Evolutionary conservation across 2,329 filamentous ascomycete species (phyloP), one percentile per base, ranked within the genome.

Genomic region (Phialocephala subalpina): DNA sequence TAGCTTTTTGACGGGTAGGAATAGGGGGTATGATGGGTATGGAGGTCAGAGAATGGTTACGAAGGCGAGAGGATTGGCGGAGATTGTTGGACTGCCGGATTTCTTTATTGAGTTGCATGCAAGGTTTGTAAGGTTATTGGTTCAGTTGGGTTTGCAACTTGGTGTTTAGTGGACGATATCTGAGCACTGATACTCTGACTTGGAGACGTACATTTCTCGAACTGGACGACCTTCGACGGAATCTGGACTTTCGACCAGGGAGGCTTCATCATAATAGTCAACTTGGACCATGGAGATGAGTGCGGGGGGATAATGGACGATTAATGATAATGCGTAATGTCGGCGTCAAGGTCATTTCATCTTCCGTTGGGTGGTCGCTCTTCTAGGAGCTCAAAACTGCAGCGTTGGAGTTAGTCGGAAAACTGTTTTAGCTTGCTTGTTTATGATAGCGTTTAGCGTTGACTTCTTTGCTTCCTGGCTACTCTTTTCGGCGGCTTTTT

Each of bases 101-200:
- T 89, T 91, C 73, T 91, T 91, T 70, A 86, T 91, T 63, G 85
- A 90, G 78, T 78, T 91, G 67, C 89, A 91, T 75, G 80, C 83
- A 45, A 82, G 83, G 68, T 91, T 91, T 73, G 89, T 91, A 29
- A 82, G 84, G 73, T 79, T 91, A 47, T 78, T 91, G 60, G 80
- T 89, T 18, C 86, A 90, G 64, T 40, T 73, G 65, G 67, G 63
- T 18, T 33, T 71, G 27, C 29, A 69, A 29, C 53, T 71, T 45
- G 63, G 70, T 29, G 60, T 58, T 52, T 69, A 27, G 22, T 12
- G 55, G 36, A 52, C 29, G 40, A n/a, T n/a, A n/a, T n/a, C n/a
- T n/a, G n/a, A n/a, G n/a, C n/a, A n/a, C n/a, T n/a, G n/a, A n/a
- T n/a, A n/a, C n/a, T n/a, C n/a, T n/a, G n/a, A n/a, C n/a, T n/a